Conservation (phyloP, 2,329 filamentous ascomycete genomes). For the Biscogniauxia sp. region DNA sequence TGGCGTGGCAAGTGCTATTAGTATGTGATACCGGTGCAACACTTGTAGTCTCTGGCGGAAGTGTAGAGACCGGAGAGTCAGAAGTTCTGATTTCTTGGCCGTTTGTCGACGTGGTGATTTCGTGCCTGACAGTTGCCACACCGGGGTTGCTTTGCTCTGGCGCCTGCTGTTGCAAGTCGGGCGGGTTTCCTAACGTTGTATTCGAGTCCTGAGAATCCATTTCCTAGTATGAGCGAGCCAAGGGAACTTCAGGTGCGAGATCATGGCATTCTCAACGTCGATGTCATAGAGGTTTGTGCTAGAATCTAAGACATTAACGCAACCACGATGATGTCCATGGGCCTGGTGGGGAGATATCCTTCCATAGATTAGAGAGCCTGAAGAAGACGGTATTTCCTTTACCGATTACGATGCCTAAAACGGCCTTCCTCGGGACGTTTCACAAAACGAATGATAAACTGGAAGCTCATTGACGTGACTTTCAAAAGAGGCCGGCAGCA, state of each 20-base stretch:
- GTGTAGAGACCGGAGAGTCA: conserved; percentile 5
- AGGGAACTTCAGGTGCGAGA: not conserved
- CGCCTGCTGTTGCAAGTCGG: conserved; percentile 14
- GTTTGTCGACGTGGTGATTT: conserved; percentile 3
- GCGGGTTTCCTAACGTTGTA: conserved; percentile 15
- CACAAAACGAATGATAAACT: conserved; percentile 17
- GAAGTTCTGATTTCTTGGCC: conserved; percentile 2
- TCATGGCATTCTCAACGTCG: not conserved
- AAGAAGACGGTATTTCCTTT: conserved; percentile 14
- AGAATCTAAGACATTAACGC: conserved; percentile 24
- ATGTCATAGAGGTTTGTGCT: conserved; percentile 14
- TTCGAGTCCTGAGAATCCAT: conserved; percentile 18
- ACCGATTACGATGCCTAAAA: conserved; percentile 20
- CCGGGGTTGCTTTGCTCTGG: conserved; percentile 6
- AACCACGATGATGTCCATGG: conserved; percentile 20
- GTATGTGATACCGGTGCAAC: conserved; percentile 4
- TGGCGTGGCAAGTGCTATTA: conserved; percentile 8
- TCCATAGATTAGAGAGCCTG: conserved; percentile 8
- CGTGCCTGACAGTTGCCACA: conserved; percentile 10
- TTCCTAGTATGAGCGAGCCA: conserved; percentile 9
- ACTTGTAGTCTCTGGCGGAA: conserved; percentile 3
- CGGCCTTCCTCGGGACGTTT: conserved; percentile 12
- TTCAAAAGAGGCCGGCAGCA: conserved; percentile 20
- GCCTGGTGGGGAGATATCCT: conserved; percentile 12
- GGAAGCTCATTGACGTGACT: conserved; percentile 17